Conservation (phyloP, 192 early-diverging fungal species). For the Linnemannia exigua region DNA sequence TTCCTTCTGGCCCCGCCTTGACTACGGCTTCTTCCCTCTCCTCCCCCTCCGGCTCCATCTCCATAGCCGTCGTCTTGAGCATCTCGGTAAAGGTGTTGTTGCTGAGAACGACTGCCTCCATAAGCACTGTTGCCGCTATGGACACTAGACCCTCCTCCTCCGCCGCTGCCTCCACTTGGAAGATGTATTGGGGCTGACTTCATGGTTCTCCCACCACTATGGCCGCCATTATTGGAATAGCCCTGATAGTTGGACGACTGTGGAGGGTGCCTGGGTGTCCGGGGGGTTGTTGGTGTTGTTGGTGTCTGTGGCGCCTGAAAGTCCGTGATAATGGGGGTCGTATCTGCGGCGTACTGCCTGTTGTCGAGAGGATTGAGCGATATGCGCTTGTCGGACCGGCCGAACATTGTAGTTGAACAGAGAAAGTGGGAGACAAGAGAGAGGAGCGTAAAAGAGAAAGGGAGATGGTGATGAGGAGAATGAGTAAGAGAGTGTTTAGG, state of each 20-base stretch:
- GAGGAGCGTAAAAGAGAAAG: neutral
- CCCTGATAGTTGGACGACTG: slow-evolving; percentile 1
- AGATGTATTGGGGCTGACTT: slow-evolving; percentile 35
- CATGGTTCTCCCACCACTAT: slow-evolving; percentile 22
- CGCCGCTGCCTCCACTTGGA: slow-evolving; percentile 1
- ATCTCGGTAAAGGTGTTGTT: slow-evolving; percentile 12
- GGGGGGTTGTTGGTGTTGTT: slow-evolving; percentile 40
- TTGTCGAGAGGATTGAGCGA: slow-evolving; percentile 45
- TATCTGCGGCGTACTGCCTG: slow-evolving; percentile 37
- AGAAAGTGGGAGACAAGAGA: neutral
- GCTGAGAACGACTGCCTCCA: slow-evolving; percentile 8
- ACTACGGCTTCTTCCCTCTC: too few relatives aligned
- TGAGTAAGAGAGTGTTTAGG: neutral
- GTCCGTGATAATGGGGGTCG: slow-evolving; percentile 51
- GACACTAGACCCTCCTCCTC: slow-evolving; percentile 11
- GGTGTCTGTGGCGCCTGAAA: slow-evolving; percentile 35
- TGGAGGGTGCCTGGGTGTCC: slow-evolving; percentile 13
- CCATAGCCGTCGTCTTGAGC: neutral
- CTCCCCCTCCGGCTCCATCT: slow-evolving; percentile 10
- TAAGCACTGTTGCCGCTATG: neutral
- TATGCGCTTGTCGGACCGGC: slow-evolving; percentile 42
- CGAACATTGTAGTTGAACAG: slow-evolving; percentile 29
- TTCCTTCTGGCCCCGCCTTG: slow-evolving; percentile 33
- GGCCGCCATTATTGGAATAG: slow-evolving; percentile 11
- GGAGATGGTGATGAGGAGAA: neutral